Conservation (phyloP, 2,329 filamentous ascomycete species). For the Neopestalotiopsis clavispora region DNA sequence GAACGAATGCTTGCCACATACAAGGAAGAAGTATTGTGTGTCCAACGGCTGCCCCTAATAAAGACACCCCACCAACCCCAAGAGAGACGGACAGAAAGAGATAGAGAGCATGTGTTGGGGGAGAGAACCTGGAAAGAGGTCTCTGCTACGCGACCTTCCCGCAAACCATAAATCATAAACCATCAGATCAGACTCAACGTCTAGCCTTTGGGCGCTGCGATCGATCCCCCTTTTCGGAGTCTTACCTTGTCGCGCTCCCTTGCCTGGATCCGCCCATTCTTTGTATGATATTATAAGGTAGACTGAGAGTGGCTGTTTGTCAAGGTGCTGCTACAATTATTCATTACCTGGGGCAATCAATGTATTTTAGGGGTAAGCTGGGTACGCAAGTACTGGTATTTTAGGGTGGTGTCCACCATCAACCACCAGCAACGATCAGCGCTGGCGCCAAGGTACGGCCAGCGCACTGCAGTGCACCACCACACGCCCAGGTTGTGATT, state of each 20-base stretch:
- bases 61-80: background rate
- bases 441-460: background rate
- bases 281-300: background rate
- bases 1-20: too few relatives aligned
- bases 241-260: background rate
- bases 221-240: background rate
- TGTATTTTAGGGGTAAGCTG: background rate
- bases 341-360: background rate
- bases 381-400: background rate
- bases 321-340: background rate
- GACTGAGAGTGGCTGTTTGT: background rate
- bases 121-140: background rate
- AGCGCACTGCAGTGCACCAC: background rate
- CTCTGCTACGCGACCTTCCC: background rate
- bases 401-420: background rate
- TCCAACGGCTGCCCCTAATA: background rate
- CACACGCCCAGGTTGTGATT: background rate
- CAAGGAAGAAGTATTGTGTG: too few relatives aligned
- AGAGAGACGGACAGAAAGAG: background rate
- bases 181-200: background rate
- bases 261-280: background rate
- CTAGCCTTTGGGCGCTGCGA: background rate
- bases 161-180: background rate
- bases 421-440: background rate
- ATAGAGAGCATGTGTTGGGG: background rate